Evolutionary conservation across 176 grass and related monocot species (phyloP), one percentile per base, ranked within the genome.

Genomic region (Oryza australiensis): DNA sequence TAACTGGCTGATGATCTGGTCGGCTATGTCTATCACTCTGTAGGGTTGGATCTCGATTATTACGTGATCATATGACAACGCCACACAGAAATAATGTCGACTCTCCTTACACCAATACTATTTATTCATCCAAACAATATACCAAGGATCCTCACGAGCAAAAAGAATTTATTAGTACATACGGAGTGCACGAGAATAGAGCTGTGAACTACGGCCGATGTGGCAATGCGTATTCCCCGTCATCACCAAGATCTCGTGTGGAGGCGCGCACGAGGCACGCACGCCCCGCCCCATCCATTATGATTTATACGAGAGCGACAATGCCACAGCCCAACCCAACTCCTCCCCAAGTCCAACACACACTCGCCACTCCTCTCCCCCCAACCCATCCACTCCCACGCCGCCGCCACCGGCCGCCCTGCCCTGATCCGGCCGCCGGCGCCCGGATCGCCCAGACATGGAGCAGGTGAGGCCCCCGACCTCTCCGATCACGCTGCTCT

Each of bases 401-500:
- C 20, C 80, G 42, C 22, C 70, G 20, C 37, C 85, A 63, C 34
- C 34, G n/a, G n/a, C n/a, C n/a, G n/a, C n/a, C n/a, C n/a, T n/a
- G 34, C 34, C 60, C 79, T 23, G 76, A 84, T 70, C 87, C 77
- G 71, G 3, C 9, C 35, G 33, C 33, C 14, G 78, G 34, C 65
- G 33, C 11, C 14, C 77, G 66, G 82, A 89, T 77, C 87, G 45
- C 73, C 23, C 5, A 73, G 68, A 79, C 74, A 90, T 90, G 83
- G 88, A 86, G 34, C 83, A 90, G 88, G 88, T 90, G 46, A 90
- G 84, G 74, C 34, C 34, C 22, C 15, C 8, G 23, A 10, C 78
- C n/a, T 16, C 11, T 73, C 72, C 79, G 83, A 85, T 85, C 77
- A 55, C 64, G 24, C 20, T 11, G 20, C 57, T 0, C 24, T 23